Percentiles rank a stretch among this genome's conserved stretches.
Conservation (phyloP, 495 filamentous ascomycete species). For the Talaromyces liani region DNA sequence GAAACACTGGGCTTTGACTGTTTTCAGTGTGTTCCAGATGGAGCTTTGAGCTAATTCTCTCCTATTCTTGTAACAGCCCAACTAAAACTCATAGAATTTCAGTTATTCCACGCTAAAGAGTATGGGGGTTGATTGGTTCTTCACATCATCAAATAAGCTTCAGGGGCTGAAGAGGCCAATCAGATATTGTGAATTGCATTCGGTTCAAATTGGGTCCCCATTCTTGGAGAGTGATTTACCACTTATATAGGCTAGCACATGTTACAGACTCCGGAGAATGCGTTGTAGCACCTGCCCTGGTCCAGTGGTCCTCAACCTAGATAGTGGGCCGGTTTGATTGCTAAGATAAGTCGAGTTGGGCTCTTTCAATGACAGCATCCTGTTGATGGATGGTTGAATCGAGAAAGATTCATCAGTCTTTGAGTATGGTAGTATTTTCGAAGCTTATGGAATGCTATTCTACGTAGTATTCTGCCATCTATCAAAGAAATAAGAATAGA, state of each 20-base stretch:
- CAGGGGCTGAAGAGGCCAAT: slow-evolving; percentile 1
- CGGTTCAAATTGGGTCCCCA: background rate
- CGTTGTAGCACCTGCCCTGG: background rate
- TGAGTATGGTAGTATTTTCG: background rate
- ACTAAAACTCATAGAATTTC: background rate
- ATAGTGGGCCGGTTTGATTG: background rate
- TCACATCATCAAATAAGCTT: background rate
- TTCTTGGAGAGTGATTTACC: background rate
- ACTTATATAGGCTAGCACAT: background rate
- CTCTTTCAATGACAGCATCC: background rate
- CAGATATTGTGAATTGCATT: background rate
- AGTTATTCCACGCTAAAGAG: background rate
- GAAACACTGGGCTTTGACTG: slow-evolving; percentile 24
- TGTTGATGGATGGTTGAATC: background rate
- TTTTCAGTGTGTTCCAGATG: slow-evolving; percentile 11
- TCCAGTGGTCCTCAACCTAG: background rate
- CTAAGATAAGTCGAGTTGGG: background rate
- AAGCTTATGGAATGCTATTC: background rate
- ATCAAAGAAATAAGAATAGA: background rate
- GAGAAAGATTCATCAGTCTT: background rate
- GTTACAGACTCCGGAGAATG: slow-evolving; percentile 1
- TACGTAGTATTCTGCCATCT: background rate
- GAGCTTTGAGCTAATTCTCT: background rate
- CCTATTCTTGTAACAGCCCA: background rate
- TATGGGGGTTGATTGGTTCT: background rate